Conservation (phyloP, 2,329 filamentous ascomycete genomes). For the Cladobotryum protrusum region DNA sequence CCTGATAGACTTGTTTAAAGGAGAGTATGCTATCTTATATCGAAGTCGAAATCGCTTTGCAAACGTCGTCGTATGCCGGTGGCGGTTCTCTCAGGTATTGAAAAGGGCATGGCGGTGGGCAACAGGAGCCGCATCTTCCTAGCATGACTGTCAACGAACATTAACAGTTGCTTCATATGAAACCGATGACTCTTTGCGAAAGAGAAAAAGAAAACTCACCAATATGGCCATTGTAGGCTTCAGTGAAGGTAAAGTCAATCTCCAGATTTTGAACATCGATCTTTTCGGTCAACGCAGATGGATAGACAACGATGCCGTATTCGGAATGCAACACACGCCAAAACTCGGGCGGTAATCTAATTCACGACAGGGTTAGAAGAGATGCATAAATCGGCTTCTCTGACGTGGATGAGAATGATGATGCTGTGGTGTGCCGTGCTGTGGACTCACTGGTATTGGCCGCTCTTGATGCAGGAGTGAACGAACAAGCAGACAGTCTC, state of each 20-base stretch:
- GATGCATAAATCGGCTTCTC: neutral
- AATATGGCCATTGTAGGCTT: constrained; percentile 32
- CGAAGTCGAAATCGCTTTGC: neutral
- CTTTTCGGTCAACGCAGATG: constrained; percentile 32
- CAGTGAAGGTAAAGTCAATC: constrained; percentile 30
- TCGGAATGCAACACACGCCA: constrained; percentile 33
- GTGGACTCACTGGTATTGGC: constrained; percentile 29
- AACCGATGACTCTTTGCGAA: neutral
- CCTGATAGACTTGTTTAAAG: too few species aligned
- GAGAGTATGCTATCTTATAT: too few species aligned
- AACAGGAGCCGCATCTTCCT: constrained; percentile 20
- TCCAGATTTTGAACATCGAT: constrained; percentile 27
- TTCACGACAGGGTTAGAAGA: neutral
- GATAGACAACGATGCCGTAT: constrained; percentile 36
- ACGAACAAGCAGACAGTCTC: constrained; percentile 36
- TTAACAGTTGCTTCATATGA: neutral
- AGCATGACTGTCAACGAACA: constrained; percentile 29
- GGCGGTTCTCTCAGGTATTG: constrained; percentile 32
- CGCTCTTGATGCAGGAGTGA: constrained; percentile 31
- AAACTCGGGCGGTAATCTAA: constrained; percentile 31
- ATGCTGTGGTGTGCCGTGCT: too few species aligned
- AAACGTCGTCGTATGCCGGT: constrained; percentile 25
- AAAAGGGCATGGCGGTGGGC: constrained; percentile 32
- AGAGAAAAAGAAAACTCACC: constrained; percentile 17
- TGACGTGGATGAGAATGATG: neutral